A percentile compares a stretch with the other conserved stretches of the same genome.
Evolutionary conservation across 2,329 filamentous ascomycete species (phyloP).

Genomic region (Ceratocystis colombiana): DNA sequence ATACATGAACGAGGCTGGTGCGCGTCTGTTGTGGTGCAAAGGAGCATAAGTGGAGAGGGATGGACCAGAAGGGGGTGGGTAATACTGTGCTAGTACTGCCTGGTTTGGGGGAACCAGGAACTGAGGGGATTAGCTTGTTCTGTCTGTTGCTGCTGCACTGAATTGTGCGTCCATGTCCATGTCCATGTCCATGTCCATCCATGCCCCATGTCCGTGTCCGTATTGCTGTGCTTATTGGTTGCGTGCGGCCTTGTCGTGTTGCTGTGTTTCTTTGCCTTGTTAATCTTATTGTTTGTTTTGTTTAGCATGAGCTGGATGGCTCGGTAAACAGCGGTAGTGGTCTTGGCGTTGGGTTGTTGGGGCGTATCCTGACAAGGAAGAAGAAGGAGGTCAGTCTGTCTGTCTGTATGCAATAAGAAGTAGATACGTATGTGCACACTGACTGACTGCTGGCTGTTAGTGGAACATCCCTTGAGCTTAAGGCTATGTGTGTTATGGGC

Average conservation of each 20-base stretch:
- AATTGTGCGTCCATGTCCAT: too few relatives aligned
- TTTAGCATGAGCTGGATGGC: neutral
- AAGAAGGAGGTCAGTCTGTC: neutral
- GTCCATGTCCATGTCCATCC: too few relatives aligned
- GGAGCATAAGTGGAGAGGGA: neutral
- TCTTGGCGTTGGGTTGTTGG: neutral
- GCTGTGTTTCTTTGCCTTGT: neutral
- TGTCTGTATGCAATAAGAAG: neutral
- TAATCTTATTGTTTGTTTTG: neutral
- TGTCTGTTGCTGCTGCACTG: too few relatives aligned
- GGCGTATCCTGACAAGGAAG: neutral
- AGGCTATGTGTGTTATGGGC: too few relatives aligned
- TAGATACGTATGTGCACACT: neutral
- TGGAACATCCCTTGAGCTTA: neutral
- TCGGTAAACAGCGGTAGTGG: constrained; percentile 8
- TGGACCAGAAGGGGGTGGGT: neutral
- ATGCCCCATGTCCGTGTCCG: neutral
- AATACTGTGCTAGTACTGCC: neutral
- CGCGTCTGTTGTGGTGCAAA: constrained; percentile 10
- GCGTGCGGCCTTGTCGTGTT: too few relatives aligned
- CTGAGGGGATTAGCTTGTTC: too few relatives aligned
- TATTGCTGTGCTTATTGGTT: neutral
- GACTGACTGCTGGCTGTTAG: neutral
- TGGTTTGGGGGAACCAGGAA: neutral
- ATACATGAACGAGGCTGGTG: constrained; percentile 15